Conservation (phyloP, 2,329 filamentous ascomycete genomes). For the Trichoderma koningii region DNA sequence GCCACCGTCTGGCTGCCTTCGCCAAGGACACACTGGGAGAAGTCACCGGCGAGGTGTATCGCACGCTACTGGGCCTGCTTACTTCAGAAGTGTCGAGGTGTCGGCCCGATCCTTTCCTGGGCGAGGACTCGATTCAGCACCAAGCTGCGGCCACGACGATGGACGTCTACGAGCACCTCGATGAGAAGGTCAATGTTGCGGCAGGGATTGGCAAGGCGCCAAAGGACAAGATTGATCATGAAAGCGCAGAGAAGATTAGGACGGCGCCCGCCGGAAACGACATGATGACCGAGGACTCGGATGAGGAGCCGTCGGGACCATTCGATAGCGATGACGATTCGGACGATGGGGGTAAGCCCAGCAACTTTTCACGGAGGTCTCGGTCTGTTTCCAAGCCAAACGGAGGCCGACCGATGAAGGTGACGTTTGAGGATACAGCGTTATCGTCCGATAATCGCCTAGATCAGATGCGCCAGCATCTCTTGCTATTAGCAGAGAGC, state of each 20-base stretch:
- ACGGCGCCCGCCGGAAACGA: constrained; percentile 40
- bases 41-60: constrained; percentile 77
- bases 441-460: constrained; percentile 50
- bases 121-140: constrained; percentile 37
- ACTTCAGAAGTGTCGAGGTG: constrained; percentile 71
- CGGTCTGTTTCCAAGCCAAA: constrained; percentile 38
- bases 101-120: constrained; percentile 54
- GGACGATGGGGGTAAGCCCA: constrained; percentile 39
- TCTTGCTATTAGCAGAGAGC: constrained; percentile 71
- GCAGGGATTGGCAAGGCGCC: constrained; percentile 59
- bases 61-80: constrained; percentile 68
- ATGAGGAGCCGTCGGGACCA: constrained; percentile 34
- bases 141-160: constrained; percentile 52
- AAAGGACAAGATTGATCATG: constrained; percentile 49
- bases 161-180: constrained; percentile 59
- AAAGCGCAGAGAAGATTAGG: constrained; percentile 53
- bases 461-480: constrained; percentile 68
- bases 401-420: constrained; percentile 44
- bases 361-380: constrained; percentile 30
- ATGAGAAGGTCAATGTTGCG: constrained; percentile 55
- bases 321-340: constrained; percentile 38
- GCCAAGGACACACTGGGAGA: constrained; percentile 70
- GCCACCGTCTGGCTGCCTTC: constrained; percentile 72
- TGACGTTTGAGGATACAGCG: constrained; percentile 55
- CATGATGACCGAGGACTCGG: constrained; percentile 42